These are phyloP conservation scores for Ogataea paradorogensis DNA, from an alignment of 805 yeast species.

Conservation along the genomic window DNA sequence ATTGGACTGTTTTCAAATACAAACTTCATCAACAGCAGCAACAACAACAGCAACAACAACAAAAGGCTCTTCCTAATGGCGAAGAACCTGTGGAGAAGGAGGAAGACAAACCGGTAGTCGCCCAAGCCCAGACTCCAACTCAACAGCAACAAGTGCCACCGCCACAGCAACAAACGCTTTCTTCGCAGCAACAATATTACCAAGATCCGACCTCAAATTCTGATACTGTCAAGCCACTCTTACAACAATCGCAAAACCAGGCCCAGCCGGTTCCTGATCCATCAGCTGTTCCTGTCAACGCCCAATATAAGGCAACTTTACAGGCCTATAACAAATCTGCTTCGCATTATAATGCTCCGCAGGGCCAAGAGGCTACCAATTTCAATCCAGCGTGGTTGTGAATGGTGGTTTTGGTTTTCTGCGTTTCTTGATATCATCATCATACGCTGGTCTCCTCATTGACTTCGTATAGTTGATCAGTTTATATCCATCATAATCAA, in stretches of 20 bases:
- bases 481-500: slow-evolving; percentile 8
- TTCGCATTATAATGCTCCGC: slow-evolving; percentile 23
- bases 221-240: slow-evolving; percentile 27
- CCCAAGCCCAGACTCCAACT: neutral
- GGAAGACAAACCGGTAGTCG: slow-evolving; percentile 16
- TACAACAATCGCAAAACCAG: slow-evolving; percentile 32
- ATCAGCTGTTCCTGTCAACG: slow-evolving; percentile 10
- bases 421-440: neutral
- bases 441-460: neutral
- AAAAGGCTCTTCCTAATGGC: slow-evolving; percentile 18
- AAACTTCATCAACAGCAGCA: slow-evolving; percentile 54
- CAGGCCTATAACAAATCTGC: slow-evolving; percentile 29
- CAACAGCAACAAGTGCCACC: neutral
- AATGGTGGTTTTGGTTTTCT: neutral
- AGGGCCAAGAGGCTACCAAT: slow-evolving; percentile 19
- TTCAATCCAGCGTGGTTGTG: slow-evolving; percentile 32
- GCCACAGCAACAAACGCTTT: slow-evolving; percentile 14
- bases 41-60: slow-evolving; percentile 30
- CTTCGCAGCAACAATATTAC: slow-evolving; percentile 20
- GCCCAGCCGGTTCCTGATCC: slow-evolving; percentile 34
- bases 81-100: slow-evolving; percentile 16
- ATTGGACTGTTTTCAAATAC: slow-evolving; percentile 90
- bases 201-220: slow-evolving; percentile 15
- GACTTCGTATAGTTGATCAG: neutral
- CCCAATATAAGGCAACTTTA: slow-evolving; percentile 4